Evolutionary conservation across 2,329 filamentous ascomycete species (phyloP).

Genomic region (Apiospora kogelbergensis): DNA sequence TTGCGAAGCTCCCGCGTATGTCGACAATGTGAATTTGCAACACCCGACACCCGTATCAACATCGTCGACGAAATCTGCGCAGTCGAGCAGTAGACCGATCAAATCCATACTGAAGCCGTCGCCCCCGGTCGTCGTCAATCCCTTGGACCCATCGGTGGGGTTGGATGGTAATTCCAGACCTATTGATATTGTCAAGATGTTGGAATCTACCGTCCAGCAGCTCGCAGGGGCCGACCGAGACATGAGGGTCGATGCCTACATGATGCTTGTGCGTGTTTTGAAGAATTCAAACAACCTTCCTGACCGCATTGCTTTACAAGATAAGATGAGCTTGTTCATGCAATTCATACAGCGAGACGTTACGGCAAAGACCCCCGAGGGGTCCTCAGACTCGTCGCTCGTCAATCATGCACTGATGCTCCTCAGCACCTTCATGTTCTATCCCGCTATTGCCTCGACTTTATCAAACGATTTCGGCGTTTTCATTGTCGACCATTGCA

Average conservation of each 20-base stretch:
- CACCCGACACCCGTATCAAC: constrained; percentile 42
- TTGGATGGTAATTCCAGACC: constrained; percentile 35
- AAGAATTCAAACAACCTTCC: constrained; percentile 82
- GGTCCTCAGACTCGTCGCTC: constrained; percentile 65
- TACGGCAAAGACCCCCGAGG: constrained; percentile 55
- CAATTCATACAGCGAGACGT: constrained; percentile 86
- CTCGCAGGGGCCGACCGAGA: constrained; percentile 72
- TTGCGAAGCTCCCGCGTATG: constrained; percentile 51
- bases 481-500: constrained; percentile 79
- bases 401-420: constrained; percentile 77
- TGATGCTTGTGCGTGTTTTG: constrained; percentile 72
- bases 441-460: constrained; percentile 66
- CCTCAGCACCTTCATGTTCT: constrained; percentile 74
- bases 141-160: constrained; percentile 43
- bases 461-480: constrained; percentile 76
- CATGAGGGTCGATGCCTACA: constrained; percentile 82
- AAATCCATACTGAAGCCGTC: constrained; percentile 79
- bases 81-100: constrained; percentile 44
- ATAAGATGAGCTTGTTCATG: constrained; percentile 74
- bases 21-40: constrained; percentile 35
- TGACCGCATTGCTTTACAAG: constrained; percentile 68
- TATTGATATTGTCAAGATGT: constrained; percentile 71
- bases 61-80: constrained; percentile 31
- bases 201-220: constrained; percentile 82
- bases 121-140: constrained; percentile 42